Evolutionary conservation across 495 filamentous ascomycete species (phyloP), one percentile per base, ranked within the genome.

Genomic region (Wilcoxina mikolae): DNA sequence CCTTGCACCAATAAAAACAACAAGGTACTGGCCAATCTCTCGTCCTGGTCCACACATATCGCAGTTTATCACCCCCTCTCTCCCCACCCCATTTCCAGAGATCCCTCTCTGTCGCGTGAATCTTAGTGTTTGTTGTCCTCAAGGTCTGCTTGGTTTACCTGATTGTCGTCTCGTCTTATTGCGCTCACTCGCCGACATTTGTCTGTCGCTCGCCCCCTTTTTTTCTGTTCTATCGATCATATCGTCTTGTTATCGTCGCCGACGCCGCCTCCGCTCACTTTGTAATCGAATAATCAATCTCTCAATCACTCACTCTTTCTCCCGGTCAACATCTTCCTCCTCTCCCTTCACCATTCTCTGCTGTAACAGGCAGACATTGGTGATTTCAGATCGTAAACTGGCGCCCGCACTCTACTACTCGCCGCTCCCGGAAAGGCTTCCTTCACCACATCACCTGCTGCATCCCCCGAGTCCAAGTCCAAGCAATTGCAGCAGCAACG

Each of bases 351-450:
- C 42, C 58, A 59, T 56, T 50, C 45, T 55, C 48, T 58, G 51
- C 60, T 64, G 53, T 53, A 63, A 56, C 60, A 59, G 63, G 61
- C 61, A 54, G 53, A 56, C 55, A 53, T 59, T 53, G 61, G 62
- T 60, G 61, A 51, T 41, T 51, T 55, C 47, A 65, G 53, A 60
- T 61, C 51, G 59, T 64, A 64, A 65, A 35, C 62, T 66, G 63
- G 63, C 63, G 43, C 63, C 62, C 54, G 54, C 63, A 53, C 62
- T 66, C 25, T 61, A 59, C 42, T 66, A 62, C 56, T 65, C 63
- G 47, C 58, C 63, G 57, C 56, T 59, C 56, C 59, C 62, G 51
- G 62, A 66, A 62, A 59, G 60, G 59, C 53, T 66, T 29, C 63
- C 63, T 52, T 65, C 63, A 60, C 62, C 63, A 17, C 63, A 66